phyloP scores from a whole-genome alignment of 108 stramenopile species.

The Cyclostephanos invisitatus region DNA sequence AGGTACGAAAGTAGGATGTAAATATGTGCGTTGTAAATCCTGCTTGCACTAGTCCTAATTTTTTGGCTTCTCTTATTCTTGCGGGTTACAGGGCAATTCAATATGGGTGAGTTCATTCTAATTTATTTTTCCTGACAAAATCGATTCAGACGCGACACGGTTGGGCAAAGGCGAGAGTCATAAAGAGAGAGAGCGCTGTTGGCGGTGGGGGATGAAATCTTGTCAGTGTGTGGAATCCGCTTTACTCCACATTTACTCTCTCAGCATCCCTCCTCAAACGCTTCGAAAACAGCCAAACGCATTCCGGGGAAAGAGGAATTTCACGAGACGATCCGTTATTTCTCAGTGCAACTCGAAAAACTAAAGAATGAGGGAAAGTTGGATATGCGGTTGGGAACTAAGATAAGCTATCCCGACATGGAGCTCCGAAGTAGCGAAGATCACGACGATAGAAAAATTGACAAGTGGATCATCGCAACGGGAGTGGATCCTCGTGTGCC shows the following conservation, averaged over 20 bases:
- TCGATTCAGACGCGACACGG: neutral
- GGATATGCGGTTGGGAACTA: slow-evolving; percentile 54
- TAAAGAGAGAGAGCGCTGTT: neutral
- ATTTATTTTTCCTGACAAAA: neutral
- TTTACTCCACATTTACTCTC: neutral
- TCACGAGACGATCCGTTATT: slow-evolving; percentile 96
- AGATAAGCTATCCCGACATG: slow-evolving; percentile 63
- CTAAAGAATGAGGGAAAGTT: slow-evolving; percentile 38
- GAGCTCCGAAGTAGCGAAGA: slow-evolving; percentile 12
- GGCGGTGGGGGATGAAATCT: neutral
- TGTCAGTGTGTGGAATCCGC: neutral
- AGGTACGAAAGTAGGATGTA: slow-evolving; percentile 14
- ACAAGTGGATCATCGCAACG: slow-evolving; percentile 93
- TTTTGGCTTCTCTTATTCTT: neutral
- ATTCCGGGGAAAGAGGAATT: slow-evolving; percentile 99
- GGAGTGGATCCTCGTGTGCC: slow-evolving; percentile 91
- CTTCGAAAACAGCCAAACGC: slow-evolving; percentile 68
- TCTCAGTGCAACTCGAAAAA: slow-evolving; percentile 60
- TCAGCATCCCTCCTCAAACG: neutral
- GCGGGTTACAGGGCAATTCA: slow-evolving; percentile 77
- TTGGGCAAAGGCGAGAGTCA: neutral
- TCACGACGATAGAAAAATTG: slow-evolving; percentile 44
- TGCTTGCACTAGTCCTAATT: slow-evolving; percentile 24
- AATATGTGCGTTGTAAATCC: neutral
- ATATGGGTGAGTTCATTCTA: slow-evolving; percentile 54